Conservation (phyloP, 164 flowering plant genomes). For the Kalanchoe fedtschenkoi region DNA sequence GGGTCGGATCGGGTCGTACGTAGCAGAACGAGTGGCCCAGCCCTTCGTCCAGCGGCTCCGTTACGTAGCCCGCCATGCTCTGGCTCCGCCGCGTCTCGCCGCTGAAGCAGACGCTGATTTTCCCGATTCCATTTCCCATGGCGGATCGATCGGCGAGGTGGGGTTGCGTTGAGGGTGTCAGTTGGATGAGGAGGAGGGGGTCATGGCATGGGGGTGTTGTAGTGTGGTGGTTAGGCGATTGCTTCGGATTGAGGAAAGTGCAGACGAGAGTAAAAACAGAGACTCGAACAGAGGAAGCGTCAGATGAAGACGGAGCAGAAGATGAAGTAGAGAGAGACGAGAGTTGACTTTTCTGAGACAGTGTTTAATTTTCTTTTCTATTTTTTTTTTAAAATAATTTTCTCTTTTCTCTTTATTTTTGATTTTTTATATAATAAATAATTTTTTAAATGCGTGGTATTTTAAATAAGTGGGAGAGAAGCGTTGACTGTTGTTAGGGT, state of each 20-base stretch:
- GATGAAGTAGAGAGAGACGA: constrained; percentile 2
- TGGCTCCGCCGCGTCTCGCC: constrained; percentile 27
- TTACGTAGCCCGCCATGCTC: constrained; percentile 17
- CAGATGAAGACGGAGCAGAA: constrained; percentile 3
- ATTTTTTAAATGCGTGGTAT: not conserved
- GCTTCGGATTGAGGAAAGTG: constrained; percentile 4
- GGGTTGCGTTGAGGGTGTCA: not conserved
- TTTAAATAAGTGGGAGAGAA: not conserved
- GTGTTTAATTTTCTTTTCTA: not conserved
- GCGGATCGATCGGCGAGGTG: not conserved
- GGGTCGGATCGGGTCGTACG: constrained; percentile 38
- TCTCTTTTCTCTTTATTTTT: not conserved
- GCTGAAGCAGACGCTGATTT: constrained; percentile 26
- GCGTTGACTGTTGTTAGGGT: constrained; percentile 2
- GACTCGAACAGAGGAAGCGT: constrained; percentile 4
- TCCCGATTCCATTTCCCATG: constrained; percentile 54
- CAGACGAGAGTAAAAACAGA: not conserved
- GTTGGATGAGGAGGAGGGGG: not conserved
- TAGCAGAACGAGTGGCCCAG: constrained; percentile 89
- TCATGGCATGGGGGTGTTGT: not conserved
- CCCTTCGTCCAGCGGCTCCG: constrained; percentile 46
- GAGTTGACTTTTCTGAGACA: constrained; percentile 7
- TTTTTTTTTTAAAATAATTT: not conserved
- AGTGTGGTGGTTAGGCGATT: constrained; percentile 1
- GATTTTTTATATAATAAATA: not conserved